A percentile compares a stretch with the other conserved stretches of the same genome.
These are phyloP conservation scores for Phaeosphaeriaceae sp. DNA, from an alignment of 2,329 filamentous ascomycete species.

Conservation along the genomic window DNA sequence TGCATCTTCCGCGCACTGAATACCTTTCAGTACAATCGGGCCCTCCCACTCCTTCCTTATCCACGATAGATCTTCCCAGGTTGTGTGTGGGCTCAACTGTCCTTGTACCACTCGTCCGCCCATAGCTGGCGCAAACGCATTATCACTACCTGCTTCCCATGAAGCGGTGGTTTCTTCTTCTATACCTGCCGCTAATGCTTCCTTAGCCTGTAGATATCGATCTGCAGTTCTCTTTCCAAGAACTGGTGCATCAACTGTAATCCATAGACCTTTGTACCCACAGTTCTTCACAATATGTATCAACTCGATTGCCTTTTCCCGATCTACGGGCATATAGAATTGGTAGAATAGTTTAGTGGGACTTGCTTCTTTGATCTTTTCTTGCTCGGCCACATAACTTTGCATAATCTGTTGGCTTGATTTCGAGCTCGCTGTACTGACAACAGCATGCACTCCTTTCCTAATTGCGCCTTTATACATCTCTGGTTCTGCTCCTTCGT, in stretches of 20 bases:
- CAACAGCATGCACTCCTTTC: slow-evolving; percentile 44
- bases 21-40: slow-evolving; percentile 55
- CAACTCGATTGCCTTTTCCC: slow-evolving; percentile 40
- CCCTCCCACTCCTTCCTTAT: slow-evolving; percentile 48
- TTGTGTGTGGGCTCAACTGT: slow-evolving; percentile 54
- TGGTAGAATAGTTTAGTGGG: slow-evolving; percentile 43
- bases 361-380: slow-evolving; percentile 30
- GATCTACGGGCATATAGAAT: slow-evolving; percentile 45
- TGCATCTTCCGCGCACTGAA: slow-evolving; percentile 54
- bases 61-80: slow-evolving; percentile 57
- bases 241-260: slow-evolving; percentile 46
- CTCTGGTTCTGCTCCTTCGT: slow-evolving; percentile 45
- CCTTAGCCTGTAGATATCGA: slow-evolving; percentile 53
- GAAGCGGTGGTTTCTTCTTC: slow-evolving; percentile 56
- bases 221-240: slow-evolving; percentile 46
- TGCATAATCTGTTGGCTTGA: slow-evolving; percentile 43
- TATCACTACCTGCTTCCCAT: slow-evolving; percentile 61
- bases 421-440: slow-evolving; percentile 45
- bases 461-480: slow-evolving; percentile 44
- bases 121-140: slow-evolving; percentile 64
- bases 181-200: slow-evolving; percentile 58
- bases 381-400: slow-evolving; percentile 32
- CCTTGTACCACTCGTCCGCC: slow-evolving; percentile 51
- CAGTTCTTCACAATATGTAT: slow-evolving; percentile 37
- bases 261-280: slow-evolving; percentile 45